Evolutionary conservation across 2,329 filamentous ascomycete genomes (phyloP), one percentile per base, ranked within the genome.

Genomic region (Pseudonectria foliicola): DNA sequence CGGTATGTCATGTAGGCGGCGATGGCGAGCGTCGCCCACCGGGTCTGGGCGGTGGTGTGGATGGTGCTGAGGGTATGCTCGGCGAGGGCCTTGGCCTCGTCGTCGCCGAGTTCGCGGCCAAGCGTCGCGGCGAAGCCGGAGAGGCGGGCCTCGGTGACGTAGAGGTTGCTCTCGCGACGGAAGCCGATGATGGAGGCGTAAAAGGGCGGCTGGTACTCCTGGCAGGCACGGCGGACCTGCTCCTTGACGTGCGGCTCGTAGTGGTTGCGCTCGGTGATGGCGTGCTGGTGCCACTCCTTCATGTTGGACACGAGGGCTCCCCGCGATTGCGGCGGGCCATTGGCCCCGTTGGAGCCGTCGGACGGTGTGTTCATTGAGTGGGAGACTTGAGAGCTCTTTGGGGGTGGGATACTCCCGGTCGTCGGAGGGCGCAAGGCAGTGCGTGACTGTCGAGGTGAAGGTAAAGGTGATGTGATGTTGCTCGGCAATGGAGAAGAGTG

Each of bases 61-160:
- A 61, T 48, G 33, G 52, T 53, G 18, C 45, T 47, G 29, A 57
- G 38, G 15, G 54, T 53, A 39, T 61, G 51, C 38, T 60, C 57
- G 11, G 54, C 48, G 26, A 66, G 44, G 16, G 55, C 59, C 26
- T 54, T 53, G 10, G 58, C 54, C 43, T 66, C 61, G n/a, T 46
- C 39, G 33, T 65, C 59, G 25, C 51, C 55, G 11, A 64, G 48
- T 7, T 50, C 47, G 10, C 59, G 53, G 25, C 53, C 46, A 16
- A 52, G 50, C 7, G 48, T 52, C 12, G 53, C 45, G 12, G 55
- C 52, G 13, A 61, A 43, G 2, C 50, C 50, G 4, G 53, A 42
- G 12, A 57, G 47, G 3, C 50, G 47, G 2, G 44, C 44, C 23
- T 54, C 55, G 6, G 55, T 50, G 13, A 57, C 39, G 0, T 46